Base-by-base conservation (phyloP, 2,329 filamentous ascomycete genomes). In the Cladosporium sp. region DNA sequence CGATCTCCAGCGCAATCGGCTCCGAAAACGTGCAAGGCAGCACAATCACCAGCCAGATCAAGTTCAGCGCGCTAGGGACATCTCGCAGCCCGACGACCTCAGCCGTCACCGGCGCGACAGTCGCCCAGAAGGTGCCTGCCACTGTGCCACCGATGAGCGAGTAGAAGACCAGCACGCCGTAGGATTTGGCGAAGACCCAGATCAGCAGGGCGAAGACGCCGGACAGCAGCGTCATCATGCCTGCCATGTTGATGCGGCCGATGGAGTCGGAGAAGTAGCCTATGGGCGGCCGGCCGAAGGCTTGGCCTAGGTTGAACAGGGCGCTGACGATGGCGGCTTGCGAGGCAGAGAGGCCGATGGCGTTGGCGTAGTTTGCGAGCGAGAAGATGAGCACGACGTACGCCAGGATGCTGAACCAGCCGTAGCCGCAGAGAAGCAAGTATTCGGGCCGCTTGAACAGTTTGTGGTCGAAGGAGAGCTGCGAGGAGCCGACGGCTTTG, bases 361-460 rank as follows among this genome's bases (percentile, higher is more conserved):
- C 84, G 65, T 85, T 83, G 44, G 89, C 89, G 73, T 92, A 94
- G 74, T 89, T 91, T 16, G 91, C 88, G 55, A 93, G 79, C 12
- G 87, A 90, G 77, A 93, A 94, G 53, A 93, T 83, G n/a, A 93
- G 82, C 5, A 92, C 89, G 29, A 91, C 83, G 71, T 94, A 94
- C 5, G 85, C 90, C 16, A 94, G 79, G 78, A 93, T 86, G 67
- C 85, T 88, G 68, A 93, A 88, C 76, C 88, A 87, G 8, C 89
- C 88, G 81, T 88, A 95, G 2, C 78, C 81, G 44, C 91, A 76
- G 14, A 91, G 80, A 2, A 92, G 79, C 29, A 88, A 74, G 69
- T 89, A 92, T 72, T 91, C 86, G 0, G 80, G 72, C 4, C 84
- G 81, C 68, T 80, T 84, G 74, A 93, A 86, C 1, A 93, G 81